These are phyloP conservation scores for Wickerhamiella parazyma DNA, from an alignment of 805 yeast genomes.

Conservation along the genomic window DNA sequence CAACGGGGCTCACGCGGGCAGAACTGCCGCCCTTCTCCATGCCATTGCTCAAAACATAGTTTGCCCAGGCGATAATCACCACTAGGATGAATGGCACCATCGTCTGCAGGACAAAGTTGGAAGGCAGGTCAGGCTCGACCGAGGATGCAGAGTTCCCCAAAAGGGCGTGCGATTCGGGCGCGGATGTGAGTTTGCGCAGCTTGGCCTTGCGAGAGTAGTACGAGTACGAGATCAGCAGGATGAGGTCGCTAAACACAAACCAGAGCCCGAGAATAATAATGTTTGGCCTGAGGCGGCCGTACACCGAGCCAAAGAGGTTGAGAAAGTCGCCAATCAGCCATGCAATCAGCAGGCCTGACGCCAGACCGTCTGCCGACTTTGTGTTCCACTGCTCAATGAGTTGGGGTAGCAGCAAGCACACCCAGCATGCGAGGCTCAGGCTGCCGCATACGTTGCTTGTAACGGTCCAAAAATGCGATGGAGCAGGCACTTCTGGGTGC, in stretches of 20 bases:
- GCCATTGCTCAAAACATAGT: constrained; percentile 37
- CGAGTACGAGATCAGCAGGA: constrained; percentile 43
- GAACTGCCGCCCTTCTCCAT: constrained; percentile 17
- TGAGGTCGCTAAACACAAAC: constrained; percentile 59
- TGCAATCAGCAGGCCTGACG: constrained; percentile 48
- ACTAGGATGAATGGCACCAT: constrained; percentile 51
- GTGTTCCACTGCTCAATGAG: constrained; percentile 67
- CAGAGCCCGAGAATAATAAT: constrained; percentile 58
- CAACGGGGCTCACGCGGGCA: constrained; percentile 31
- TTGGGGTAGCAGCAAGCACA: constrained; percentile 63
- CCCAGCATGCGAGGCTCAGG: constrained; percentile 64
- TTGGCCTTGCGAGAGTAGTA: constrained; percentile 32
- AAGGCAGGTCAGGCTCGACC: constrained; percentile 4
- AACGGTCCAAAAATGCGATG: constrained; percentile 27
- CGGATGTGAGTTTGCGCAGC: constrained; percentile 2
- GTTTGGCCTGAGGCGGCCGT: constrained; percentile 59
- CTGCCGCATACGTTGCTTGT: constrained; percentile 58
- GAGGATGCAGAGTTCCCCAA: constrained; percentile 1
- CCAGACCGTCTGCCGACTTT: constrained; percentile 60
- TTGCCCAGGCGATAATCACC: constrained; percentile 45
- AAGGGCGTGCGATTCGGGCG: constrained; percentile 14
- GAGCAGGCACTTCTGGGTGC: neutral
- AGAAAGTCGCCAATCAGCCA: constrained; percentile 66
- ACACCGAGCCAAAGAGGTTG: constrained; percentile 51
- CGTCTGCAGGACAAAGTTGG: constrained; percentile 24